Evolutionary conservation across 305 asterid species (phyloP).

Genomic region (Rubia tinctorum): DNA sequence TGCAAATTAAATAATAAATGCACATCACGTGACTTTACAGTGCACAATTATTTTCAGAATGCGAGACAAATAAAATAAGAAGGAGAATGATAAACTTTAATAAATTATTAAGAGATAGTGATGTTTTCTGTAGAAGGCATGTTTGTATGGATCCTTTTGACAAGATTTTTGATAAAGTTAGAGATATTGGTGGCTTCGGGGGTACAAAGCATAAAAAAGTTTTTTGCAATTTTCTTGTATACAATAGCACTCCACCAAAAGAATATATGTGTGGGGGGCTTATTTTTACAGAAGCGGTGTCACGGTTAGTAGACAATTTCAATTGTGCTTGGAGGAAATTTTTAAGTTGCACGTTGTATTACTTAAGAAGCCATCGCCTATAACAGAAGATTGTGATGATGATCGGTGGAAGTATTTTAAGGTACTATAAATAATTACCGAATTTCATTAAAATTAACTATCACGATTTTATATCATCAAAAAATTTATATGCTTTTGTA

Average conservation of each 20-base stretch:
- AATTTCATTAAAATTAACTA: too few species aligned
- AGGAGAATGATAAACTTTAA: too few species aligned
- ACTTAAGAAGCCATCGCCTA: too few species aligned
- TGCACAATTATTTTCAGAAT: too few species aligned
- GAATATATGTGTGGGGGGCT: background rate
- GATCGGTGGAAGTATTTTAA: too few species aligned
- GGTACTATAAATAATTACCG: background rate
- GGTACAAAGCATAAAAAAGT: background rate
- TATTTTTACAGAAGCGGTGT: background rate
- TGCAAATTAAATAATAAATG: too few species aligned
- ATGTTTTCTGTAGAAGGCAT: background rate
- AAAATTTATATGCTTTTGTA: background rate
- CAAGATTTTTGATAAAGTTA: background rate
- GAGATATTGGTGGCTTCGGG: constrained; percentile 1
- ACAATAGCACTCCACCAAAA: background rate
- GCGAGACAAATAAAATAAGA: too few species aligned
- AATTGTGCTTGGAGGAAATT: background rate
- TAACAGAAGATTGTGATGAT: too few species aligned
- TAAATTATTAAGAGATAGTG: background rate
- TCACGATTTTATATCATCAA: too few species aligned
- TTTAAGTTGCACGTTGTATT: background rate
- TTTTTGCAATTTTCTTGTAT: background rate
- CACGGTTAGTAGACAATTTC: background rate
- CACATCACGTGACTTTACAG: too few species aligned
- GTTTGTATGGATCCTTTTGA: background rate